Base-by-base conservation (phyloP, 1,284 basidiomycete genomes). In the Pyrrhoderma lamaoense region DNA sequence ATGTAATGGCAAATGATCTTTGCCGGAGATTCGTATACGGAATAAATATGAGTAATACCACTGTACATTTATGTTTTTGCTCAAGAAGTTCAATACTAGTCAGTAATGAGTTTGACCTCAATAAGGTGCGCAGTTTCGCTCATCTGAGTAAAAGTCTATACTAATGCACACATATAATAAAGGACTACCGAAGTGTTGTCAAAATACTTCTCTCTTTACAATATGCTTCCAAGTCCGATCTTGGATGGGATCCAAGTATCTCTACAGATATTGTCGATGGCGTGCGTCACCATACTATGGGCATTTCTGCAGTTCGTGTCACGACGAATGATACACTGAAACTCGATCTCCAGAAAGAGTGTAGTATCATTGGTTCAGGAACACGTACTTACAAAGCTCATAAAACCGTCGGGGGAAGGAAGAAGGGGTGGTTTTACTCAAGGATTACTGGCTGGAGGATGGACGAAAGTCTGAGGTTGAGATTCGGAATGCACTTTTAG, bases 41-140 rank as follows among this genome's bases (percentile, higher is more conserved):
- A n/a, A 39, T 58, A 18, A 55, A 55, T 8, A 48, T 58, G 9
- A 53, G 57, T 23, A 45, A 57, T n/a, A 39, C n/a, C 18, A 49
- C 3, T 9, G 23, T 38, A 14, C 36, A 18, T 25, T 21, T 23
- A 19, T 21, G 21, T 13, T 38, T 16, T 19, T 36, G 3, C 16
- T 44, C 42, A 5, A 31, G 27, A 31, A 31, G 27, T 31, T 5
- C 11, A 31, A 11, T 31, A 5, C 27, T 31, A 5, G 27, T 31
- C 11, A 31, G 27, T 31, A 11, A 31, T 31, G 27, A 31, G 7
- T 31, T 31, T 31, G 27, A 31, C 11, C 5, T 31, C 11, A 31
- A 31, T 31, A 31, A 31, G 27, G 27, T 31, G 27, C 27, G n/a
- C 14, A 8, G n/a, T n/a, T 44, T 14, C 1, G 14, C 22, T 13